These are phyloP conservation scores for Kodamaea hsintzibuensis DNA, from an alignment of 805 yeast species.

Conservation along the genomic window DNA sequence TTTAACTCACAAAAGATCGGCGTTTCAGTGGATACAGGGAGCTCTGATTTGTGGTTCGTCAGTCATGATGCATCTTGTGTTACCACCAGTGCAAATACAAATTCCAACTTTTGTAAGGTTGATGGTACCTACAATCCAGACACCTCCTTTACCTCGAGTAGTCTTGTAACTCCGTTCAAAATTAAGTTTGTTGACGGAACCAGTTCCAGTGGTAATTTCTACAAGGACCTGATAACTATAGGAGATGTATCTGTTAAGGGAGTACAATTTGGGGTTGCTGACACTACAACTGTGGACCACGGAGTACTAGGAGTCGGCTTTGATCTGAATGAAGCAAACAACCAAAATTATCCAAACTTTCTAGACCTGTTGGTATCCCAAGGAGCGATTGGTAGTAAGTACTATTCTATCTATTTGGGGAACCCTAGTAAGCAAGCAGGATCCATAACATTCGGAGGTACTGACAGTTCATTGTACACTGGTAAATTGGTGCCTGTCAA, in stretches of 20 bases:
- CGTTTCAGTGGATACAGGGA: conserved; percentile 15
- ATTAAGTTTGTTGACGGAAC: conserved; percentile 5
- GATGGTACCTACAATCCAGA: conserved; percentile 10
- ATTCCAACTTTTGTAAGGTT: not conserved
- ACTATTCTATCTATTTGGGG: conserved; percentile 15
- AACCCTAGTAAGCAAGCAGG: conserved; percentile 9
- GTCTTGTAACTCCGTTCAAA: not conserved
- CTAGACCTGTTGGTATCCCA: conserved; percentile 5
- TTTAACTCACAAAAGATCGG: not conserved
- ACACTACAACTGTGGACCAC: not conserved
- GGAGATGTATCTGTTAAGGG: not conserved
- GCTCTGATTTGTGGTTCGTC: conserved; percentile 10
- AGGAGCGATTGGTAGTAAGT: conserved; percentile 9
- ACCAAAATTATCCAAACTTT: conserved; percentile 4
- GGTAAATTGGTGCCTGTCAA: conserved; percentile 1
- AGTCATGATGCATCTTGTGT: not conserved
- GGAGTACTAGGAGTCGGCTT: conserved; percentile 9
- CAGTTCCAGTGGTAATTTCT: conserved; percentile 1
- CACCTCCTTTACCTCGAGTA: conserved; percentile 10
- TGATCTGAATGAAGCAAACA: conserved; percentile 5
- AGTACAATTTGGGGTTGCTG: conserved; percentile 4
- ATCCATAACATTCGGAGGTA: conserved; percentile 18
- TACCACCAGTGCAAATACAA: not conserved
- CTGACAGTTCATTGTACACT: conserved; percentile 15
- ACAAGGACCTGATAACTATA: conserved; percentile 1